Conservation (phyloP, 352 stramenopile genomes). For the Pythium aristosporum region DNA sequence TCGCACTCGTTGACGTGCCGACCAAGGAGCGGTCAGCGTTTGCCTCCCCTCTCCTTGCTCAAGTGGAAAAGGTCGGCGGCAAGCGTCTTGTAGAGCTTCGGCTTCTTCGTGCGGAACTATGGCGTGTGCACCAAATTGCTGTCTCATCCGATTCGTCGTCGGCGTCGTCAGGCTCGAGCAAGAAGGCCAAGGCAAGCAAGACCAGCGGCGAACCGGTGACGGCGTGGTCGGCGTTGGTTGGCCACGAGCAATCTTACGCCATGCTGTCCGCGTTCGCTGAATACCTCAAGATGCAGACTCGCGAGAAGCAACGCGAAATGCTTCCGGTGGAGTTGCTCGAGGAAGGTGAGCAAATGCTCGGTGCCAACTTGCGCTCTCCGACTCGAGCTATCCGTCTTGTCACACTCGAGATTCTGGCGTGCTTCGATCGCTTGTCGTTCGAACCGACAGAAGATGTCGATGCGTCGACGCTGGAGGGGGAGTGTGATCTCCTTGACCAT, state of each 20-base stretch:
- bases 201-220: not conserved
- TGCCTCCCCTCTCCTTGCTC: constrained; percentile 38
- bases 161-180: not conserved
- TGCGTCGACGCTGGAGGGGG: constrained; percentile 41
- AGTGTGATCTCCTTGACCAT: constrained; percentile 70
- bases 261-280: constrained; percentile 62
- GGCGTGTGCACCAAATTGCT: constrained; percentile 65
- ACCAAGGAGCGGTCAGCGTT: constrained; percentile 44
- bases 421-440: constrained; percentile 52
- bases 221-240: constrained; percentile 35
- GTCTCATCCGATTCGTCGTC: not conserved
- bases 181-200: constrained; percentile 14
- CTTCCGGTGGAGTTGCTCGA: constrained; percentile 40
- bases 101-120: constrained; percentile 57
- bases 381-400: constrained; percentile 66
- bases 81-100: constrained; percentile 3
- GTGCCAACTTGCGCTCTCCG: constrained; percentile 64
- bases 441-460: constrained; percentile 33
- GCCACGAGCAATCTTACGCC: constrained; percentile 51
- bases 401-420: constrained; percentile 62
- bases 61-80: constrained; percentile 15
- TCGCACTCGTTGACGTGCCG: constrained; percentile 49
- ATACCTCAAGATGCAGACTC: constrained; percentile 61
- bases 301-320: constrained; percentile 41
- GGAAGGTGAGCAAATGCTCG: constrained; percentile 38